Evolutionary conservation across 345 rosid species (phyloP).

Genomic region (Pseudoturritis turrita): DNA sequence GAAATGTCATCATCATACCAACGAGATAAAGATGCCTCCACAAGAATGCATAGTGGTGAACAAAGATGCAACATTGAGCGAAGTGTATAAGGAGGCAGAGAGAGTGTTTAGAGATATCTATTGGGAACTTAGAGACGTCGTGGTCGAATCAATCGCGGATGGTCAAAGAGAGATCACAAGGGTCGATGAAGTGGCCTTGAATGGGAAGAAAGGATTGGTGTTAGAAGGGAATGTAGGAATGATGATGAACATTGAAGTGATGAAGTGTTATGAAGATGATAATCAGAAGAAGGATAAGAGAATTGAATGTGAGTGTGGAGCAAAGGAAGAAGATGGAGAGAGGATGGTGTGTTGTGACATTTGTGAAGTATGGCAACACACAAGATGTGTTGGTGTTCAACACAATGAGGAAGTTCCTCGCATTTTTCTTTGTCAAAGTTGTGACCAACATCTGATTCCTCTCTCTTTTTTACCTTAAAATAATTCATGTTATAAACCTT

Average conservation of each 20-base stretch:
- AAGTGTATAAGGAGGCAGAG: constrained; percentile 58
- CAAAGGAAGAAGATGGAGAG: constrained; percentile 79
- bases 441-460: constrained; percentile 65
- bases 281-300: constrained; percentile 18
- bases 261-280: constrained; percentile 29
- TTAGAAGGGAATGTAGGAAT: constrained; percentile 44
- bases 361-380: constrained; percentile 90
- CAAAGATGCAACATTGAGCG: constrained; percentile 57
- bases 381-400: constrained; percentile 69
- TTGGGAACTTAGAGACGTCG: constrained; percentile 59
- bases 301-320: constrained; percentile 67
- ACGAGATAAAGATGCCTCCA: constrained; percentile 38
- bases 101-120: constrained; percentile 60
- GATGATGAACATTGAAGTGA: constrained; percentile 23
- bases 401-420: constrained; percentile 60
- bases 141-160: constrained; percentile 44
- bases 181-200: constrained; percentile 37
- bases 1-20: constrained; percentile 28
- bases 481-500: not conserved
- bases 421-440: constrained; percentile 76
- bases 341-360: constrained; percentile 77
- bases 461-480: constrained; percentile 55
- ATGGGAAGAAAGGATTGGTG: constrained; percentile 41
- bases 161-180: constrained; percentile 35
- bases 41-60: constrained; percentile 58